phyloP scores from a whole-genome alignment of 768 basidiomycete species.

The Pilatotrama ljubarskyi region DNA sequence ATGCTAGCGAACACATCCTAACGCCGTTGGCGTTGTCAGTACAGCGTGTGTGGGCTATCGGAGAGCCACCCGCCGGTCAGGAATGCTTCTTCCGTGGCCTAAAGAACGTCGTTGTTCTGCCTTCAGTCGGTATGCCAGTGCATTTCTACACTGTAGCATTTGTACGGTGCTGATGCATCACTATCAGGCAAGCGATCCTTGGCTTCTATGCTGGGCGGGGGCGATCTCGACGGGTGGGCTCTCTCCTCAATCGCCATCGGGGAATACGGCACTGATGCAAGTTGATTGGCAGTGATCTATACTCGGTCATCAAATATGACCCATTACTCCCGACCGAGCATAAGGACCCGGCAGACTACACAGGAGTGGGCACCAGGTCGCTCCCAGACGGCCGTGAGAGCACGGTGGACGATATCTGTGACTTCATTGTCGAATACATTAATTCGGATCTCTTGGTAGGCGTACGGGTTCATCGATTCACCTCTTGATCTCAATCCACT shows the following conservation, averaged over 20 bases:
- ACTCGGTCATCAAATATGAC: constrained; percentile 57
- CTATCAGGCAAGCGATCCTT: constrained; percentile 57
- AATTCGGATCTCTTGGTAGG: constrained; percentile 75
- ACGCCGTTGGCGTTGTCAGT: constrained; percentile 41
- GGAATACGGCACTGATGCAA: background rate
- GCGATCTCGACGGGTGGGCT: constrained; percentile 76
- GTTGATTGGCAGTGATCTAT: constrained; percentile 52
- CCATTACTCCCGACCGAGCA: constrained; percentile 55
- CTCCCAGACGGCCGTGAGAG: constrained; percentile 39
- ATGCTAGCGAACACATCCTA: background rate
- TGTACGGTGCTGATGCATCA: background rate
- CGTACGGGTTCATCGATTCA: background rate
- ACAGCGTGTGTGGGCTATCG: constrained; percentile 70
- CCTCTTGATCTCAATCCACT: background rate
- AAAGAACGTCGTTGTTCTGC: constrained; percentile 72
- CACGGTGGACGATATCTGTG: constrained; percentile 68
- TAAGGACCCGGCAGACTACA: constrained; percentile 54
- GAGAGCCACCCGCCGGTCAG: constrained; percentile 58
- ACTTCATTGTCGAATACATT: constrained; percentile 84
- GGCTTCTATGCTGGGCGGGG: constrained; percentile 70
- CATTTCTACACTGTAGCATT: background rate
- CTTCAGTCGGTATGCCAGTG: constrained; percentile 56
- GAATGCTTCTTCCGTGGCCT: constrained; percentile 59
- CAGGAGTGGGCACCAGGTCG: constrained; percentile 26
- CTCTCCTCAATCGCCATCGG: background rate